These are phyloP conservation scores for Pontederia paniculata DNA, from an alignment of 176 grass and related monocot genomes.

Conservation along the genomic window DNA sequence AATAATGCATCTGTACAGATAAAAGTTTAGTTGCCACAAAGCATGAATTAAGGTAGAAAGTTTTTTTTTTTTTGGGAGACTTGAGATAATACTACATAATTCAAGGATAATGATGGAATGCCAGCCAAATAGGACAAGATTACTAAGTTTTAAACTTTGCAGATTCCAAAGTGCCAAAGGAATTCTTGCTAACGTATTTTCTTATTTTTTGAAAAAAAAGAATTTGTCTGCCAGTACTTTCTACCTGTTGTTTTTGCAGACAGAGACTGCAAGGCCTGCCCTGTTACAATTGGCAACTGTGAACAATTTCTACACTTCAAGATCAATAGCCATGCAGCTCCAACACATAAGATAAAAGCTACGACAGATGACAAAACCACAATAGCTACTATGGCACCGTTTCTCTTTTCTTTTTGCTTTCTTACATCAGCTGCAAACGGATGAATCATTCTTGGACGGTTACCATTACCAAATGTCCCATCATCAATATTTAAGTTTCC, in stretches of 20 bases:
- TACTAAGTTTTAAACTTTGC: background rate
- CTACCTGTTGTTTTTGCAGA: conserved; percentile 66
- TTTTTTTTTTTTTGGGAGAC: no score
- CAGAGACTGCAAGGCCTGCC: background rate
- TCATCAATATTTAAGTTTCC: conserved; percentile 35
- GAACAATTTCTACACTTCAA: conserved; percentile 46
- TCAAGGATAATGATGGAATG: no score
- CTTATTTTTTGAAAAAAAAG: background rate
- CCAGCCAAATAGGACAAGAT: background rate
- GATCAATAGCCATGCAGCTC: conserved; percentile 48
- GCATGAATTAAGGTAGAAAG: background rate
- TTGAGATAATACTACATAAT: no score
- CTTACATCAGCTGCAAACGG: conserved; percentile 66
- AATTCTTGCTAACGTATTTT: no score
- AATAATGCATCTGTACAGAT: background rate
- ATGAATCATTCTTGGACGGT: conserved; percentile 21
- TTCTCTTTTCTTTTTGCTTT: conserved; percentile 49
- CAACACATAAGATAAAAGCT: conserved; percentile 62
- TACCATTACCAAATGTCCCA: conserved; percentile 35
- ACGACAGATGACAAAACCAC: conserved; percentile 73
- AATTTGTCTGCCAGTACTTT: background rate
- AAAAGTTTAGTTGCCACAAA: background rate
- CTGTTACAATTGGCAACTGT: conserved; percentile 30
- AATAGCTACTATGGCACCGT: conserved; percentile 45
- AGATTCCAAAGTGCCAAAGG: background rate